Evolutionary conservation across 169 alveolate species (phyloP), one percentile per base, ranked within the genome.

Genomic region (Plasmodium malariae): DNA sequence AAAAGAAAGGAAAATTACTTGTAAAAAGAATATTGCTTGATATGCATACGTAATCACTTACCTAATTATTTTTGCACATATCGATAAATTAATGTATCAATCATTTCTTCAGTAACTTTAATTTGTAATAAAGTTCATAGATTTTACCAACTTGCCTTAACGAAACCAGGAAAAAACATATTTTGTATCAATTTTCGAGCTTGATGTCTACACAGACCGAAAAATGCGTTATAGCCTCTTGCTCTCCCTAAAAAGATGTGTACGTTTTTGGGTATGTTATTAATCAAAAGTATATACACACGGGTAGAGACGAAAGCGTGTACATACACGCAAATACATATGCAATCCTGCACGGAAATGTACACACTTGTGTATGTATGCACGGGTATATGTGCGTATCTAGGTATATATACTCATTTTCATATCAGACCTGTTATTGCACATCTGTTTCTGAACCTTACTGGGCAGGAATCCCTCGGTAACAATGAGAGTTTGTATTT

Each of bases 81-180:
- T 43, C 17, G 1, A 43, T 43, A 43, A 9, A 43, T 9, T 43
- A 43, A 43, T 43, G 7, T 55, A 55, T 6, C 9, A 57, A 21
- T 57, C 11, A 28, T 9, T 57, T 21, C n/a, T 26, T 19, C 19
- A 55, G 2, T 28, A 57, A 17, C 19, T 59, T n/a, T 71, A 36
- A 36, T 28, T 17, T 21, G n/a, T 4, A 14, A 28, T 21, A 12
- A 21, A 71, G 12, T 24, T n/a, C 28, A 26, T 11, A 67, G 48
- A 32, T 21, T 34, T 78, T 88, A 94, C 96, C 96, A 94, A 71
- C 92, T 92, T 19, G 96, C 96, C 28, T 88, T 65, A 17, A 49
- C 92, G 51, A 94, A 87, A 14, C 96, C 96, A 0, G 96, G 96
- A 21, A 94, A 88, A 57, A 88, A 88, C 62, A 94, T 93, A 62